Base-by-base conservation (phyloP, 179 eudicot genomes). In the Beta macrorhiza region DNA sequence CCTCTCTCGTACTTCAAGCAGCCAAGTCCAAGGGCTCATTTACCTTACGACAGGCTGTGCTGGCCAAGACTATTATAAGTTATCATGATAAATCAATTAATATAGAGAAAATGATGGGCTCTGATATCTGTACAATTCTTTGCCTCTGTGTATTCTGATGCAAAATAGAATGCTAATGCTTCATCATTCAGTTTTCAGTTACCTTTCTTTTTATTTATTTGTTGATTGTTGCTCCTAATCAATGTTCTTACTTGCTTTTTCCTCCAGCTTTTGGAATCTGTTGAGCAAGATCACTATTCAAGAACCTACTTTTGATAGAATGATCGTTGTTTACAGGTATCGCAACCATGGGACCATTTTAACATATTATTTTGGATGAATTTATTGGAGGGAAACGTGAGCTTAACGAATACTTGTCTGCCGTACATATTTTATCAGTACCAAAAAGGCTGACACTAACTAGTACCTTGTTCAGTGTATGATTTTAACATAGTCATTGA, bases 241-340 rank as follows among this genome's bases (percentile, higher is more conserved):
- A 15, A 73, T 8, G 71, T 52, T 58, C 75, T 78, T 20, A 15
- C 15, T 42, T 49, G 65, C 5, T n/a, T 77, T 57, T 67, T 57
- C 58, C 72, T 57, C 77, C 90, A 96, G 99, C 87, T 80, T 90
- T 17, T 79, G 88, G 81, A 94, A 91, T 86, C 87, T 96, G 78
- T 71, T 89, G 82, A 89, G 93, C 86, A 91, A 91, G 88, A 88
- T 87, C 75, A 92, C 92, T 57, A 92, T 94, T 81, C 99, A 96
- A 86, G 99, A 96, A 84, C 99, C 99, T 58, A 94, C 99, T 44
- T 94, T 94, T 83, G 99, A 96, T 85, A 90, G 98, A 87, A 96
- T 96, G 65, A 96, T 96, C 81, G 98, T 96, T 77, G 93, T 96
- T 63, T 96, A 96, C 92, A 91, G 99, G 99, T 94, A 87, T 72